Base-by-base conservation (phyloP, 2,329 filamentous ascomycete species). In the Xylaria sp. region DNA sequence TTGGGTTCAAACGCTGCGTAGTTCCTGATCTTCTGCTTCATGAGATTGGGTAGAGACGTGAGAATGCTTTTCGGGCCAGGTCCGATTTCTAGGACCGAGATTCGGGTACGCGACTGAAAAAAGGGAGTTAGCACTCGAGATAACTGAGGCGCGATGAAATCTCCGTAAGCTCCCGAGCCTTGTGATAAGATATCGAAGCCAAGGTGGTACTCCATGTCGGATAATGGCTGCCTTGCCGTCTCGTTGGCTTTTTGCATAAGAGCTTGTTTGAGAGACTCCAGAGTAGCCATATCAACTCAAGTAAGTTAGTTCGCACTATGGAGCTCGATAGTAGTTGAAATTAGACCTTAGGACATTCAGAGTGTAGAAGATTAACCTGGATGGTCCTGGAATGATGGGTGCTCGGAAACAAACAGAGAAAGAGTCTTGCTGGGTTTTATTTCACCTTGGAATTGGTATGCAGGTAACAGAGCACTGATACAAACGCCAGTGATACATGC, bases 51-150 rank as follows among this genome's bases (percentile, higher is more conserved):
- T 21, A 91, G 78, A 73, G 81, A 60, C 64, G 79, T 84, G 57
- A 91, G 79, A 6, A 91, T 72, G 72, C 82, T 90, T 75, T 83
- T 80, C 0, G 86, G 83, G 9, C 88, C 88, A 0, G 89, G 86
- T 70, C 87, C 87, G 59, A 90, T 85, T 72, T 91, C 89, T 5
- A 91, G 80, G 18, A 84, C 82, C 3, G 87, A 89, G 69, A 90
- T 77, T 13, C 73, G 55, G 29, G 5, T 59, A 35, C 79, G 81
- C 5, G 83, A 83, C 42, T 78, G 73, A 71, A 84, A 75, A 40
- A 87, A 78, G 63, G 81, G 72, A 0, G 63, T 58, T 2, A 89
- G 72, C 0, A 86, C 69, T 42, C 77, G 73, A 59, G 78, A 78
- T 5, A 89, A 77, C 50, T 86, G 82, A 55, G 86, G 85, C 51